Conservation (phyloP, 2,329 filamentous ascomycete genomes). For the Penicillium sp. region DNA sequence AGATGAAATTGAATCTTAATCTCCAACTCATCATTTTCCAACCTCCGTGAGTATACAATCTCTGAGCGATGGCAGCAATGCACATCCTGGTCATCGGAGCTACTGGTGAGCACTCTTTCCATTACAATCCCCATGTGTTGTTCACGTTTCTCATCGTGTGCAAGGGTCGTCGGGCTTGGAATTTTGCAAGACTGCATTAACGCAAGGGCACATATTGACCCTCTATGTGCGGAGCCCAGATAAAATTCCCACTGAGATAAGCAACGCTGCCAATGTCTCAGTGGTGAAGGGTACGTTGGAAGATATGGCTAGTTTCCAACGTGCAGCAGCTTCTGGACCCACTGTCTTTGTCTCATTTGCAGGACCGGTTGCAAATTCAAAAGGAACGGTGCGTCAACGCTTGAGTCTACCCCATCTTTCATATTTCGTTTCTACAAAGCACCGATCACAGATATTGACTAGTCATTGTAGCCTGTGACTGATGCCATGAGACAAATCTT, state of each 20-base stretch:
- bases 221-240: conserved; percentile 1
- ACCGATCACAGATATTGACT: not conserved
- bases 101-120: not conserved
- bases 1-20: too few relatives aligned
- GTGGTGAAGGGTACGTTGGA: conserved; percentile 2
- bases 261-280: not conserved
- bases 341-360: conserved; percentile 1
- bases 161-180: conserved; percentile 1
- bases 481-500: conserved; percentile 4
- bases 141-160: not conserved
- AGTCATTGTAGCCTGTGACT: not conserved
- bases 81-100: conserved; percentile 1
- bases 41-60: not conserved
- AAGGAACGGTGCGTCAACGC: not conserved
- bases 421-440: not conserved
- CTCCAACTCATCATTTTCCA: too few relatives aligned
- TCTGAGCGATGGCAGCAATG: not conserved
- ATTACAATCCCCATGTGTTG: not conserved
- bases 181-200: not conserved
- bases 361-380: not conserved
- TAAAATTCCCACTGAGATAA: not conserved
- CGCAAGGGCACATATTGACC: not conserved
- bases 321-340: not conserved
- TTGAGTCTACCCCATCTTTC: not conserved
- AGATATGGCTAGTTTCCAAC: not conserved